Percentiles rank a stretch among this genome's conserved stretches.
Conservation (phyloP, 441 rosid genomes). For the Melastoma candidum region DNA sequence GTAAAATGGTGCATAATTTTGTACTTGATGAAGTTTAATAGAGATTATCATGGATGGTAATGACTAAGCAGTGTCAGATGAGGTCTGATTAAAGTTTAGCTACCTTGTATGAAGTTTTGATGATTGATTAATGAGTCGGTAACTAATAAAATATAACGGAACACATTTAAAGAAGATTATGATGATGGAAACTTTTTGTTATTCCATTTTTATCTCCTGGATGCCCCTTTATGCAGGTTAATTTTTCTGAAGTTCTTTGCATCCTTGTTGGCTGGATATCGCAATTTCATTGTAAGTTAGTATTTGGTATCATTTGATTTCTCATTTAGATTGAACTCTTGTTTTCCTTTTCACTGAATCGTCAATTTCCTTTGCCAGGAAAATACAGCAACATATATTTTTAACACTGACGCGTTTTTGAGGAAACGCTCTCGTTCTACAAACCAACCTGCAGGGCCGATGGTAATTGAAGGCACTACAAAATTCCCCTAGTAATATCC, state of each 20-base stretch:
- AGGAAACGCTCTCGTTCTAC: conserved; percentile 92
- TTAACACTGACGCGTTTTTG: conserved; percentile 85
- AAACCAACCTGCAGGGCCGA: conserved; percentile 77
- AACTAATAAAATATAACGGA: no score
- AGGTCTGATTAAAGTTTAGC: no score
- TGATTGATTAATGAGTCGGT: no score
- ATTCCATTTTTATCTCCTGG: no score
- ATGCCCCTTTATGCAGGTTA: conserved; percentile 29
- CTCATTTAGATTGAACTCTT: conserved; percentile 9
- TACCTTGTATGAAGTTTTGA: no score
- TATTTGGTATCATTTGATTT: conserved; percentile 10
- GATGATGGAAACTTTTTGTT: no score
- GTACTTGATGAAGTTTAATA: no score
- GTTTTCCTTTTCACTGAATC: conserved; percentile 2
- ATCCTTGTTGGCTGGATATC: conserved; percentile 81
- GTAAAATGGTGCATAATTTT: no score
- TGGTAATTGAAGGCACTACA: conserved; percentile 38
- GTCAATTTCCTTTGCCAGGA: conserved; percentile 36
- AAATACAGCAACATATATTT: conserved; percentile 50
- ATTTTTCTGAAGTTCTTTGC: conserved; percentile 93
- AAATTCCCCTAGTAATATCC: not conserved
- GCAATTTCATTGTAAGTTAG: conserved; percentile 83
- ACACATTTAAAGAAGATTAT: no score
- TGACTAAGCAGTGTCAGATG: no score
- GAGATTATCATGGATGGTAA: no score